Base-by-base conservation (phyloP, 805 yeast species). In the Alloascoidea hylecoeti region DNA sequence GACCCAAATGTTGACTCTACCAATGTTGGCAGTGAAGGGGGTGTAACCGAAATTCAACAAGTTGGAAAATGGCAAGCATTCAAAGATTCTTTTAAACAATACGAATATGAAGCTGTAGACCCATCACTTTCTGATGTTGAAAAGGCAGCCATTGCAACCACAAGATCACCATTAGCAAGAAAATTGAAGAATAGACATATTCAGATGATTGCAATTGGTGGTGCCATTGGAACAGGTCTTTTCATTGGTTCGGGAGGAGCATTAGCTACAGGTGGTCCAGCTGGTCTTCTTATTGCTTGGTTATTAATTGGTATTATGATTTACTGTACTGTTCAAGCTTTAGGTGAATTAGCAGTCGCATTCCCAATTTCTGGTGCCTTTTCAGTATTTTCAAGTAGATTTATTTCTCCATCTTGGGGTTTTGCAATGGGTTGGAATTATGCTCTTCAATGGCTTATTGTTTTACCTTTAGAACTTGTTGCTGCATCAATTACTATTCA, bases 191-290 rank as follows among this genome's bases (percentile, higher is more conserved):
- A 56, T 12, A 62, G 78, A 51, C 78, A 72, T 52, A 58, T 72
- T 49, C 64, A 70, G 41, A 64, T 73, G 70, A 71, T 72, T 43
- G 66, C 76, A 30, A 58, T 72, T 27, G 74, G 75, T 34, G 70
- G 75, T 35, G 67, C 73, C 48, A 68, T 71, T 37, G 78, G 78
- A 49, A 70, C 77, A 1, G 77, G 78, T 52, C 52, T 72, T 39
- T 63, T 73, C 40, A 71, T 72, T 38, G 78, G 78, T 50, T 61
- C 69, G 16, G 75, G 74, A 38, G 46, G 55, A 15, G 65, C 72
- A 1, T 56, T 73, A 45, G 45, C 50, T 23, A 51, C 56, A 14
- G 71, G 73, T 46, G 80, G 80, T 34, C 78, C 78, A 3, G 75
- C 61, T 13, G 63, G 63, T 40, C 40, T 63, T 27, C 56, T 74